Evolutionary conservation across 2,329 filamentous ascomycete genomes (phyloP).

Genomic region (Botrytis deweyae): DNA sequence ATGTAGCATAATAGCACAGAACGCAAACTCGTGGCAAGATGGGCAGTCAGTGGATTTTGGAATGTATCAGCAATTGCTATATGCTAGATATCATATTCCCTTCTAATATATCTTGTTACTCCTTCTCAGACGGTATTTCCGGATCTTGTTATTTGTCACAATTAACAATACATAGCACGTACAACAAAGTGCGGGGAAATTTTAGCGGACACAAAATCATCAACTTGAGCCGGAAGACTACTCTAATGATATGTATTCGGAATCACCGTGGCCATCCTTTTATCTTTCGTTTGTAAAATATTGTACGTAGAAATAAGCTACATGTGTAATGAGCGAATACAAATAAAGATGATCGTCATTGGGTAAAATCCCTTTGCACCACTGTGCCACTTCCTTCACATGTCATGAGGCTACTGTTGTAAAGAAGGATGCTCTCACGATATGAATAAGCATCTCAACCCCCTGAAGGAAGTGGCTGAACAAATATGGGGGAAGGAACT

Average conservation of each 20-base stretch:
- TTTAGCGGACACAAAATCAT: neutral
- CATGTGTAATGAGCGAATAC: neutral
- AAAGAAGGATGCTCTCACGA: conserved; percentile 1
- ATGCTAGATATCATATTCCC: neutral
- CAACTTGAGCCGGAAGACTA: neutral
- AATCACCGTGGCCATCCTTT: neutral
- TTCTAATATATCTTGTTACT: neutral
- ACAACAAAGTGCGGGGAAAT: neutral
- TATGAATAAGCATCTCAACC: conserved; percentile 11
- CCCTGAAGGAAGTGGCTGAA: conserved; percentile 8
- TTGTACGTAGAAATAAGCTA: neutral
- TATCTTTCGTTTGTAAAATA: neutral
- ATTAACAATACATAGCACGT: neutral
- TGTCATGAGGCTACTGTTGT: neutral
- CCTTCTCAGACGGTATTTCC: neutral
- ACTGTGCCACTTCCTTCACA: conserved; percentile 13
- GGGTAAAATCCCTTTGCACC: neutral
- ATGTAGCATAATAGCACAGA: neutral
- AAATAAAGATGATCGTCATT: neutral
- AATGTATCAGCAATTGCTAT: neutral
- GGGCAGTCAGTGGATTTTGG: neutral
- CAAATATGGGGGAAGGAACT: neutral
- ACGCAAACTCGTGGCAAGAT: neutral
- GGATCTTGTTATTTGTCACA: neutral
- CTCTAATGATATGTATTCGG: neutral